phyloP scores from a whole-genome alignment of 192 early-diverging fungal genomes.

The Linnemannia elongata region DNA sequence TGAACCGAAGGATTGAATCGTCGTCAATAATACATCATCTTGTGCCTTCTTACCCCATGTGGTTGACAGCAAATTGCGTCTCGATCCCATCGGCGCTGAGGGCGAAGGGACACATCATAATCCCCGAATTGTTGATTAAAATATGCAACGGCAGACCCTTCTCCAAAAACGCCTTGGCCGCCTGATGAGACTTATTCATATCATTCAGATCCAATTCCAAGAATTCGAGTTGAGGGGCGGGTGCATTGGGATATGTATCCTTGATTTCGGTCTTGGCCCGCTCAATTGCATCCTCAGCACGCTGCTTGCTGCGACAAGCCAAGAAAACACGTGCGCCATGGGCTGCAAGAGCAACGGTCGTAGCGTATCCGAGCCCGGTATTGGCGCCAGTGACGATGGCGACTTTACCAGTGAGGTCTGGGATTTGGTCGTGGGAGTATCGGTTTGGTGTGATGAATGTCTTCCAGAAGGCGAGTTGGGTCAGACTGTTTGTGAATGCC shows the following conservation, averaged over 20 bases:
- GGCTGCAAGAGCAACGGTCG: constrained; percentile 27
- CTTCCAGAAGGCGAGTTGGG: constrained; percentile 13
- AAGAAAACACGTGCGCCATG: constrained; percentile 43
- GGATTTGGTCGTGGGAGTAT: constrained; percentile 41
- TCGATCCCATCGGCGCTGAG: constrained; percentile 55
- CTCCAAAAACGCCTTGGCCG: constrained; percentile 45
- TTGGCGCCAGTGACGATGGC: constrained; percentile 65
- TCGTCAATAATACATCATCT: neutral
- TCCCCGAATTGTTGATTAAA: constrained; percentile 54
- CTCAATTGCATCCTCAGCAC: constrained; percentile 14
- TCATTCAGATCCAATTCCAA: constrained; percentile 43
- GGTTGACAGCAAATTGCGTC: constrained; percentile 60
- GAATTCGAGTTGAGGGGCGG: constrained; percentile 26
- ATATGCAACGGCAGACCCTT: constrained; percentile 59
- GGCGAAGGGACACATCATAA: constrained; percentile 25
- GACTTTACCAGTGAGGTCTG: constrained; percentile 57
- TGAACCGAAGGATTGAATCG: neutral
- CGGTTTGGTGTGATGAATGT: constrained; percentile 4
- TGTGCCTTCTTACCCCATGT: constrained; percentile 43
- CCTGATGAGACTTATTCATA: constrained; percentile 18
- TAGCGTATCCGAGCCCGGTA: constrained; percentile 52
- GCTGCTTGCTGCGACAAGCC: constrained; percentile 15
- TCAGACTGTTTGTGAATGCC: neutral
- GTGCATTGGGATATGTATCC: neutral
- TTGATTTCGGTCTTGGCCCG: constrained; percentile 29